Evolutionary conservation across 1,139 yeast genomes (phyloP), one percentile per base, ranked within the genome.

Genomic region (Geotrichum restrictum): DNA sequence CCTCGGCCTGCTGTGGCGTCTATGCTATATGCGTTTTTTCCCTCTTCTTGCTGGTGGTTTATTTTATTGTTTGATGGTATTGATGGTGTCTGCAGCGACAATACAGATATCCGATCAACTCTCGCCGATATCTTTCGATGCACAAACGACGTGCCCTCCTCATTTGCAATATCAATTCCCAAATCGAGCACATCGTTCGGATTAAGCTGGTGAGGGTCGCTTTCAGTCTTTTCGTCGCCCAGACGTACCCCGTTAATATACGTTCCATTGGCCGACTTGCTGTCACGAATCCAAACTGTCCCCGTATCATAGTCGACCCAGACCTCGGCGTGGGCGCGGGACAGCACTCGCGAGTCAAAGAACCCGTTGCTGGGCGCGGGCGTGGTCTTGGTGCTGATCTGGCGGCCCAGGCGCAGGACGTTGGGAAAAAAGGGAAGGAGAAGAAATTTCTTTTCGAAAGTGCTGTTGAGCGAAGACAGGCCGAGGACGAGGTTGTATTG

Each of bases 211-310:
- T 73, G 72, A 2, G 88, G 81, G 49, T 43, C 76, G 41, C 71
- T 66, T 54, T 74, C 78, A 14, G 75, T 74, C 59, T 72, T 73
- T 48, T 78, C 91, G 39, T 79, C 75, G 19, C 81, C 80, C 6
- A 93, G 75, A 56, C 91, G 82, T 39, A 72, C 74, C 43, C 83
- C 88, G 67, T 93, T 93, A 49, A 93, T 80, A 67, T 86, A 94
- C 0, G 98, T 93, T 11, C 99, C 99, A 69, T 93, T 93, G 19
- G 96, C 86, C 5, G 95, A 85, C 50, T 89, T 88, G 61, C 89
- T 76, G 70, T 93, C 99, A 60, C 84, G 81, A 39, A 93, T 78
- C 78, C 79, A 88, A 34, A 93, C 77, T 56, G 77, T 78, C 10
- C 94, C 91, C 4, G 74, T 73, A 22, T 71, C 72, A n/a, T 81